Evolutionary conservation across 495 filamentous ascomycete genomes (phyloP).

Genomic region (Ramalina peruviana): DNA sequence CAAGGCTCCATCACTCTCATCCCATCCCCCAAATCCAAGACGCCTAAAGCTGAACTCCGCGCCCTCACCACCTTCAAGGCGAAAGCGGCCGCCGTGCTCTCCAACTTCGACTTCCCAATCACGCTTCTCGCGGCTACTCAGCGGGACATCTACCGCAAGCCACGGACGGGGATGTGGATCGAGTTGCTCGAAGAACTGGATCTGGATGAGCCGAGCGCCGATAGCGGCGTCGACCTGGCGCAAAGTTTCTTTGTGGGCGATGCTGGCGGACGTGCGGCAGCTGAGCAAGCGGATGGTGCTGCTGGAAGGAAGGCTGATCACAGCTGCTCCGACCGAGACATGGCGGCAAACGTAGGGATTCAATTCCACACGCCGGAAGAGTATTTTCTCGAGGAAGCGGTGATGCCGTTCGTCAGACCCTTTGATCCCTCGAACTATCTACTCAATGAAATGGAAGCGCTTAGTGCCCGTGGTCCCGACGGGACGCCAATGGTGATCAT

Average conservation of each 20-base stretch:
- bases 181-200: constrained; percentile 65
- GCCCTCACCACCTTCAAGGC: constrained; percentile 65
- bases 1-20: constrained; percentile 69
- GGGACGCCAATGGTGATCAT: constrained; percentile 30
- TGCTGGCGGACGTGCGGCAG: constrained; percentile 48
- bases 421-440: constrained; percentile 54
- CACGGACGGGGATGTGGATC: constrained; percentile 77
- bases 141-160: constrained; percentile 73
- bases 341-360: constrained; percentile 71
- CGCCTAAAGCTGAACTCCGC: constrained; percentile 44
- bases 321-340: constrained; percentile 70
- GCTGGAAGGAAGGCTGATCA: constrained; percentile 39
- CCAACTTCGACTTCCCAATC: constrained; percentile 59
- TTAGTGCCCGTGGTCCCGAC: constrained; percentile 3
- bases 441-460: constrained; percentile 11
- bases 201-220: constrained; percentile 35
- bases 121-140: constrained; percentile 74
- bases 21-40: constrained; percentile 58
- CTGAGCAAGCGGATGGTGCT: neutral
- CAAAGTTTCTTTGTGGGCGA: constrained; percentile 81
- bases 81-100: constrained; percentile 55
- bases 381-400: constrained; percentile 58
- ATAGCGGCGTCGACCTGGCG: constrained; percentile 44
- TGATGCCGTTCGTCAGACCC: constrained; percentile 44
- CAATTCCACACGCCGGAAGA: constrained; percentile 79